Conservation (phyloP, 768 basidiomycete species). For the Mycena filopes region DNA sequence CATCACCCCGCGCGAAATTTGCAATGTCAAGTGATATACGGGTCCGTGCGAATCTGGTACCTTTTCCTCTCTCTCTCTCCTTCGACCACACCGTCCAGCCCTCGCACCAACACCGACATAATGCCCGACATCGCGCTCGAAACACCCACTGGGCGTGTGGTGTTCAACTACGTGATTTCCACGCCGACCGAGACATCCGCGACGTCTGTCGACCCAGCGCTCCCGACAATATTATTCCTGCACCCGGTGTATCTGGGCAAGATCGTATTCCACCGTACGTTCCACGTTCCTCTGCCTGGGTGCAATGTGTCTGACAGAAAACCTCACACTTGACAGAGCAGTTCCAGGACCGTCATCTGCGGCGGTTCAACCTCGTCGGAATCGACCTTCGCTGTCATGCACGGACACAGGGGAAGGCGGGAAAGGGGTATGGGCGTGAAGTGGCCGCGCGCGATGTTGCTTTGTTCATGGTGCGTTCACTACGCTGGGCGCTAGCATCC, state of each 20-base stretch:
- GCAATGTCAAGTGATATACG: too few relatives aligned
- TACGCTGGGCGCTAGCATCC: background rate
- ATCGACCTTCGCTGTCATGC: constrained; percentile 33
- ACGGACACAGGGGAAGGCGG: constrained; percentile 21
- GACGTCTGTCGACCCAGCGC: constrained; percentile 10
- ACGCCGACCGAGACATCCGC: constrained; percentile 25
- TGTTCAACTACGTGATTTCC: constrained; percentile 26
- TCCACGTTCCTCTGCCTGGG: background rate
- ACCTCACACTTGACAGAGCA: constrained; percentile 19
- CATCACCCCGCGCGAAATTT: too few relatives aligned
- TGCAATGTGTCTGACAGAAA: background rate
- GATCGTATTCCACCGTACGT: constrained; percentile 30
- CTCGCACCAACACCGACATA: too few relatives aligned
- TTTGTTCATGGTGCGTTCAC: constrained; percentile 30
- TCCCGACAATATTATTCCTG: constrained; percentile 33
- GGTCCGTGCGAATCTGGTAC: too few relatives aligned
- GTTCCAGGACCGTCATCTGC: constrained; percentile 21
- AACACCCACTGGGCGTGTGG: constrained; percentile 17
- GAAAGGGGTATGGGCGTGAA: constrained; percentile 26
- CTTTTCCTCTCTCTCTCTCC: background rate
- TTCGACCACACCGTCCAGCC: constrained; percentile 5
- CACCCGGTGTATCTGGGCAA: constrained; percentile 33
- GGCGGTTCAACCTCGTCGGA: constrained; percentile 33
- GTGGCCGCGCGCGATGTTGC: constrained; percentile 31
- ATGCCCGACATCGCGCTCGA: constrained; percentile 22